Base-by-base conservation (phyloP, 2,329 filamentous ascomycete genomes). In the Alternaria hordeiaustralica region DNA sequence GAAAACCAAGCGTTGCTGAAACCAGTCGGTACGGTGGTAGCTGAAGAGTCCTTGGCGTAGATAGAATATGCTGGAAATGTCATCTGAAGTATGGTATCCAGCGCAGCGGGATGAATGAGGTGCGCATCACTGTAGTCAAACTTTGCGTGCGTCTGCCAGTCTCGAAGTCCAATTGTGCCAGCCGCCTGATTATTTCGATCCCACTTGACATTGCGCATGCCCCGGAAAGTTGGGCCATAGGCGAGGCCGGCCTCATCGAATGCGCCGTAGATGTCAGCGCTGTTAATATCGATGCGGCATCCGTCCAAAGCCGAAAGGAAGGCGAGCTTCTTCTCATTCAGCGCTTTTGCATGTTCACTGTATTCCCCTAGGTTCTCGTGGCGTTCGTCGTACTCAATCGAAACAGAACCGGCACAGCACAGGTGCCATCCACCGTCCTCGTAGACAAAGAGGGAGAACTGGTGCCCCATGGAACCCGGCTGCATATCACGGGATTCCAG, bases 341-440 rank as follows among this genome's bases (percentile, higher is more conserved):
- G 6, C 13, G 45, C 26, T n/a, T 33, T 51, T 10, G 20, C 49
- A 21, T 15, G 21, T 28, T 59, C 36, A 4, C 46, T 20, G 13
- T 13, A 15, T 6, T n/a, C 26, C 7, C 18, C 28, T 23, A 13
- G 15, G 21, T 10, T 33, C 5, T 53, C 12, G 11, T 7, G n/a
- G 3, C 23, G 25, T 9, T 30, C 11, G 5, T 43, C n/a, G 23
- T 60, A 51, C 8, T 69, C 58, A 2, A 74, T 58, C 6, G 66
- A 60, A 45, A 71, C 51, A 3, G 61, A 44, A 4, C 75, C 75
- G 1, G 68, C 49, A 33, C 67, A 71, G 49, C 77, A 72, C 11
- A 74, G 64, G 11, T 55, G 67, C 77, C 76, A 79, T 8, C 44
- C 30, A 1, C 65, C 59, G 7, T 58, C 54, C 21, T 69, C 64